phyloP scores from a whole-genome alignment of 257 asterid genomes.

The Solanum gandarillasii region DNA sequence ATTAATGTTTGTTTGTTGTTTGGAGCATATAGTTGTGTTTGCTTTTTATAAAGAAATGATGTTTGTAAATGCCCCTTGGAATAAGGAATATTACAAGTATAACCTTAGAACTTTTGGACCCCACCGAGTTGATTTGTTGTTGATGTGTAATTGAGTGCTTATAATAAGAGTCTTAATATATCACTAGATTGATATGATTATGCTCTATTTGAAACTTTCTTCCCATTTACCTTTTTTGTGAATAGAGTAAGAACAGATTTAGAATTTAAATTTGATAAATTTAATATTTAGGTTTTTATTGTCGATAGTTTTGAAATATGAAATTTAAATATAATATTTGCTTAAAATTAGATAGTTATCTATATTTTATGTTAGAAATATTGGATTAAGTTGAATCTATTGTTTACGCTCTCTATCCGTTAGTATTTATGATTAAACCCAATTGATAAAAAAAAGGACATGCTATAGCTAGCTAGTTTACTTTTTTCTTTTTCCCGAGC shows the following conservation, averaged over 20 bases:
- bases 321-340: background rate
- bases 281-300: background rate
- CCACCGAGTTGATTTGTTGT: conserved; percentile 23
- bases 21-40: conserved; percentile 12
- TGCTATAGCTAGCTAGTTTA: background rate
- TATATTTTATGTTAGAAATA: background rate
- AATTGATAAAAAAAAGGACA: background rate
- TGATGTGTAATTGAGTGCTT: background rate
- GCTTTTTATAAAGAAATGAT: conserved; percentile 20
- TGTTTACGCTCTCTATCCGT: no score
- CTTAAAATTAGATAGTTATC: background rate
- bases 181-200: background rate
- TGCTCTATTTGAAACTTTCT: background rate
- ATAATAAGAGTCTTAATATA: background rate
- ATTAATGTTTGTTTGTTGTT: background rate
- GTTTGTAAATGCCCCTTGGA: conserved; percentile 17
- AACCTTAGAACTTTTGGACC: conserved; percentile 27
- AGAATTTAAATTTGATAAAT: background rate
- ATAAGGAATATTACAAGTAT: conserved; percentile 17
- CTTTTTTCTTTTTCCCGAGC: background rate
- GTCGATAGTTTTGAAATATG: background rate
- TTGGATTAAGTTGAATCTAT: background rate
- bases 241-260: background rate
- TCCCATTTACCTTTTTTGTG: background rate
- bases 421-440: background rate